phyloP scores from a whole-genome alignment of 441 rosid genomes.

The Pelargonium australe region DNA sequence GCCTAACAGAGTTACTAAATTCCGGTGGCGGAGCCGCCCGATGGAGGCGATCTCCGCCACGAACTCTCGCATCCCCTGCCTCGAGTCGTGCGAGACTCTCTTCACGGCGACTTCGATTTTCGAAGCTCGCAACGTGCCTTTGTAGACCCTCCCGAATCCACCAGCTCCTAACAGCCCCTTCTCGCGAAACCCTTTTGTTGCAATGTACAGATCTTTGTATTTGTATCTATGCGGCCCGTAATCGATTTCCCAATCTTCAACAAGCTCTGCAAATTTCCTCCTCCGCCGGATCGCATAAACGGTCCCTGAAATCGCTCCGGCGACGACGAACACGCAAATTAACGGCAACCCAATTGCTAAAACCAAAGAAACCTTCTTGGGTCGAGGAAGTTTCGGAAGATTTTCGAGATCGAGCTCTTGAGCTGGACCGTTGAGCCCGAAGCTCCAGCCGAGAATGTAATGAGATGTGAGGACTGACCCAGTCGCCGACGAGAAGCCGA shows the following conservation, averaged over 20 bases:
- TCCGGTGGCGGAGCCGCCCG: conserved; percentile 23
- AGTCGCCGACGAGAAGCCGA: no score
- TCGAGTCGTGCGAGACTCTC: conserved; percentile 9
- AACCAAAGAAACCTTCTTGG: no score
- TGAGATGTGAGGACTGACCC: no score
- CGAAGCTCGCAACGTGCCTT: conserved; percentile 13
- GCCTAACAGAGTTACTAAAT: conserved; percentile 20
- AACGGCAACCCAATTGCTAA: no score
- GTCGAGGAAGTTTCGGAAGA: no score
- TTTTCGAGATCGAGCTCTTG: no score
- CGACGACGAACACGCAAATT: no score
- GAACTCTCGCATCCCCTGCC: conserved; percentile 25
- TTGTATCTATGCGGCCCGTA: conserved; percentile 20
- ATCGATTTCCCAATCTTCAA: conserved; percentile 26
- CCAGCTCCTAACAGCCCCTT: conserved; percentile 21
- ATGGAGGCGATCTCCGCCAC: conserved; percentile 21
- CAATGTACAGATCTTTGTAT: conserved; percentile 23
- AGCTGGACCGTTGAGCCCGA: no score
- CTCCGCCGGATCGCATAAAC: conserved; percentile 23
- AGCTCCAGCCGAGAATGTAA: no score
- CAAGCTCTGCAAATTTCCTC: conserved; percentile 20
- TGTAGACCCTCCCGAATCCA: conserved; percentile 25
- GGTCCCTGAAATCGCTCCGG: no score
- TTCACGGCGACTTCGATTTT: conserved; percentile 14
- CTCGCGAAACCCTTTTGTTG: conserved; percentile 19